A percentile compares a stretch with the other conserved stretches of the same genome.
Conservation (phyloP, 306 rosid species). For the Hippophae tibetana region DNA sequence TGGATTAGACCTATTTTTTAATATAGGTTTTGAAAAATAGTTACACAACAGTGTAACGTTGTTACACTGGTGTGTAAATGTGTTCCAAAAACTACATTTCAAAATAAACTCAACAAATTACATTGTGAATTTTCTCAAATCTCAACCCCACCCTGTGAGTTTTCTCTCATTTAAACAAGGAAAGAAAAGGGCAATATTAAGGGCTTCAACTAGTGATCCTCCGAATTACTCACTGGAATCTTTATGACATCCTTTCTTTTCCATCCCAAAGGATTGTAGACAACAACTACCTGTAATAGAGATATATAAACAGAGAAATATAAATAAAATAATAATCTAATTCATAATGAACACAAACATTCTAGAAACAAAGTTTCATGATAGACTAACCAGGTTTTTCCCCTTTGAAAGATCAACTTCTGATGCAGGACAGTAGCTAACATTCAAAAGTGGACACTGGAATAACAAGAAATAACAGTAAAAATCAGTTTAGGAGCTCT, state of each 20-base stretch:
- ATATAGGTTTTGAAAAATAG: too few relatives aligned
- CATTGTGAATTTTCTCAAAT: too few relatives aligned
- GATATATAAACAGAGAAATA: conserved; percentile 1
- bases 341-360: background rate
- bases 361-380: conserved; percentile 5
- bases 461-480: conserved; percentile 17
- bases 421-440: conserved; percentile 81
- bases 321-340: background rate
- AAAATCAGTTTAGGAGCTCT: too few relatives aligned
- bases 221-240: conserved; percentile 63
- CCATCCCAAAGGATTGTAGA: conserved; percentile 84
- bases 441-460: conserved; percentile 87
- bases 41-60: too few relatives aligned
- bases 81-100: too few relatives aligned
- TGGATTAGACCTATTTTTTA: too few relatives aligned
- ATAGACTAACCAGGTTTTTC: conserved; percentile 53
- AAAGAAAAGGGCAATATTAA: background rate
- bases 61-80: too few relatives aligned
- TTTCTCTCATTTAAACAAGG: too few relatives aligned
- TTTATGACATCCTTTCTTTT: conserved; percentile 63
- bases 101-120: too few relatives aligned
- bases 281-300: conserved; percentile 47
- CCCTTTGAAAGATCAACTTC: conserved; percentile 54
- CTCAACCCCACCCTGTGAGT: background rate
- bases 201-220: background rate